Base-by-base conservation (phyloP, 1,284 basidiomycete species). In the Sanghuangporus baumii region DNA sequence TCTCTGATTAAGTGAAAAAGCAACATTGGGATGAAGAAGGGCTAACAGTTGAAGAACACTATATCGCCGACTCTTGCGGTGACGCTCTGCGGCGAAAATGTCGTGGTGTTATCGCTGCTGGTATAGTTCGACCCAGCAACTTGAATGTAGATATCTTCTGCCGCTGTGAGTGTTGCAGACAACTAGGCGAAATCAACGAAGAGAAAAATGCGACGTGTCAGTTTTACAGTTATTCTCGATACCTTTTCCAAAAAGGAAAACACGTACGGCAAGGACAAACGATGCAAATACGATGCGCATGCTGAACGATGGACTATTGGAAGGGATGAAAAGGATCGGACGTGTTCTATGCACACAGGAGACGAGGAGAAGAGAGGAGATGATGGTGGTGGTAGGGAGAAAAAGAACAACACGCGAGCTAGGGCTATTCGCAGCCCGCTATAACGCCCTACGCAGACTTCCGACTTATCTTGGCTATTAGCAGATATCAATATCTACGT, bases 1-100 rank as follows among this genome's bases (percentile, higher is more conserved):
- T 18, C 55, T 34, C 37, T 18, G 54, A 26, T 23, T 38, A 26
- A n/a, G 26, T 54, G 16, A 51, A 43, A 9, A 40, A 47, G 48
- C 57, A 18, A 55, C 58, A 48, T 31, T 62, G 23, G 37, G 41
- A 14, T 26, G n/a, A 14, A 37, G 37, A 14, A 31, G 55, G 37
- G 66, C 70, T 63, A 67, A 83, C 83, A 85, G 68, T 83, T 84
- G 77, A 86, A 86, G 55, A 77, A 40, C 62, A 86, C 77, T 16
- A 74, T 73, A 67, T 86, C 84, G 36, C 80, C 80, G 40, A 75
- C 62, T 9, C 68, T 57, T 14, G 82, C 84, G n/a, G 61, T 68
- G n/a, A 84, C 74, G 47, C 69, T 71, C 47, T 77, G 74, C 6
- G 83, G 83, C 34, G 73, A 67, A 71, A 84, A 85, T 14, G 81